These are phyloP conservation scores for Blumeriella jaapii DNA, from an alignment of 2,329 filamentous ascomycete species.

Conservation along the genomic window DNA sequence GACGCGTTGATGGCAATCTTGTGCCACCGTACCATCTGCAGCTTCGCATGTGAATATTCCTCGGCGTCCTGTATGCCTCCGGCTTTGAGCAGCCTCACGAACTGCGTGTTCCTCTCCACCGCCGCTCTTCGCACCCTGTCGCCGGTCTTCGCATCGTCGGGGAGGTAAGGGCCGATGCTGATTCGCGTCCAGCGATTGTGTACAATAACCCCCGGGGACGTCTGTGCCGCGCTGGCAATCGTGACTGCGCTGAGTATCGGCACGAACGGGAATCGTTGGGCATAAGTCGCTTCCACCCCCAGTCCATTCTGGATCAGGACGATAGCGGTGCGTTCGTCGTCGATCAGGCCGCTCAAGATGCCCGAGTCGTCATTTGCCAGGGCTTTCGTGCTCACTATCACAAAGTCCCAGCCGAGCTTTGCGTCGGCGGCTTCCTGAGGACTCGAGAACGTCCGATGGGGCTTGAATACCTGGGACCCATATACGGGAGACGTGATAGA, in stretches of 20 bases:
- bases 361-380: conserved; percentile 26
- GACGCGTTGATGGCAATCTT: conserved; percentile 67
- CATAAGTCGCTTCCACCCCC: conserved; percentile 41
- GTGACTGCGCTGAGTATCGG: conserved; percentile 59
- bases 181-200: conserved; percentile 68
- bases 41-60: conserved; percentile 49
- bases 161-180: conserved; percentile 53
- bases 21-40: conserved; percentile 64
- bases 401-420: conserved; percentile 31
- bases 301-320: conserved; percentile 26
- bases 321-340: conserved; percentile 18
- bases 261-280: conserved; percentile 45
- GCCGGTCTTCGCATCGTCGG: conserved; percentile 25
- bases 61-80: conserved; percentile 56
- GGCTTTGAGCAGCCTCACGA: conserved; percentile 33
- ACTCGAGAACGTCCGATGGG: conserved; percentile 51
- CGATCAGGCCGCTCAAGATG: conserved; percentile 21
- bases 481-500: conserved; percentile 53
- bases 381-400: conserved; percentile 26
- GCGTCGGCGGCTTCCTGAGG: conserved; percentile 32
- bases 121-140: conserved; percentile 7
- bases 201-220: conserved; percentile 46
- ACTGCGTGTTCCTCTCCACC: conserved; percentile 28
- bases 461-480: conserved; percentile 52
- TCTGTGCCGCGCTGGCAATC: conserved; percentile 57